Base-by-base conservation (phyloP, 106 monocot species). In the Dioscorea dumetorum region DNA sequence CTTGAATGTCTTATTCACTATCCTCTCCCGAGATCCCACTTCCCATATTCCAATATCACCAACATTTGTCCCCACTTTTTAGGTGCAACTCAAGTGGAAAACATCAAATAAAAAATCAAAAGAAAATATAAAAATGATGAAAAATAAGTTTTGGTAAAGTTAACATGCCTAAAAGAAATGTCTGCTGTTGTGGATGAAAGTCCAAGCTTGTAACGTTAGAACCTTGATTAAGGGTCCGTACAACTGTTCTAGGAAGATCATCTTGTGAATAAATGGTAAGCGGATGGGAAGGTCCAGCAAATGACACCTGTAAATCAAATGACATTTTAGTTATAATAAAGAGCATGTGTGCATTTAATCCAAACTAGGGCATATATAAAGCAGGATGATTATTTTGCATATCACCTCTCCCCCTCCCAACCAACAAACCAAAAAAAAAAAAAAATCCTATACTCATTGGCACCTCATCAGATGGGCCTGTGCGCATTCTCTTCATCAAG, bases 381-480 rank as follows among this genome's bases (percentile, higher is more conserved):
- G 41, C 41, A 41, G 41, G 6, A 41, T 6, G 41, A 41, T 8
- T 41, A 6, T 41, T 41, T 41, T 41, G 60, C 28, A 21, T 49
- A n/a, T 5, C n/a, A n/a, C n/a, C n/a, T 52, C 12, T 11, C 21
- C 13, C 16, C 49, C 12, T 11, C 21, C 13, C 16, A 22, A 57
- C 23, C 53, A 23, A 0, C 16, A 18, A 33, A 63, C 12, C 57
- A 68, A 10, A 22, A 77, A 51, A 33, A 31, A 63, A 63, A 63
- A 15, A 32, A 13, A 12, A n/a, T 32, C 13, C 15, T 22, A 62
- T 24, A 61, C 18, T 49, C 62, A 2, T 31, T 49, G 31, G n/a
- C 72, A 88, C 88, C 84, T 88, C 88, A 22, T 82, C 84, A 59
- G 88, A 77, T 54, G 77, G 70, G 41, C 76, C 84, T 48, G 82